phyloP scores from a whole-genome alignment of 1,284 basidiomycete species.

The Boletus sp. region DNA sequence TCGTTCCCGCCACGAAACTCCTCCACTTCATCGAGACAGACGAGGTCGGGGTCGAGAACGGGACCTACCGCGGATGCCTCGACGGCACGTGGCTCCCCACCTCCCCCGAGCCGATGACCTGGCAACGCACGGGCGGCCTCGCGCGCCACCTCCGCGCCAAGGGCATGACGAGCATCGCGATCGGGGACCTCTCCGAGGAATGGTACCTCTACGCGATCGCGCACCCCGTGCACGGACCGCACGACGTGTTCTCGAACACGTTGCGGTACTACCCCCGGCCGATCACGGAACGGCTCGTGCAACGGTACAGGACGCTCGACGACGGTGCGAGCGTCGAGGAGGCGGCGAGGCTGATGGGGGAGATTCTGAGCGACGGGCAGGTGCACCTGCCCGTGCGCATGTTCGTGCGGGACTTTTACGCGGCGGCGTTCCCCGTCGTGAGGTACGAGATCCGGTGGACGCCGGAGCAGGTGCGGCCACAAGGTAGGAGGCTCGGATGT shows the following conservation, averaged over 20 bases:
- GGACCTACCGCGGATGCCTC: constrained; percentile 67
- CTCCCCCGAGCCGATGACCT: constrained; percentile 52
- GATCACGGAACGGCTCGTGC: constrained; percentile 41
- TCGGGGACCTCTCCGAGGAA: constrained; percentile 64
- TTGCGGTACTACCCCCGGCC: constrained; percentile 55
- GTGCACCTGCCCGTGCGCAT: constrained; percentile 67
- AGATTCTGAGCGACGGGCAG: constrained; percentile 61
- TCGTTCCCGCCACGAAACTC: constrained; percentile 31
- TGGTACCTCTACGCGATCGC: neutral
- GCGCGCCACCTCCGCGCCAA: constrained; percentile 49
- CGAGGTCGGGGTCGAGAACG: constrained; percentile 44
- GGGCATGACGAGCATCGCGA: constrained; percentile 52
- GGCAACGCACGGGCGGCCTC: constrained; percentile 62
- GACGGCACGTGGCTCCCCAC: constrained; percentile 53
- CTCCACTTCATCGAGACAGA: constrained; percentile 56
- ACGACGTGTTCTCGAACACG: constrained; percentile 55
- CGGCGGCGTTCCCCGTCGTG: constrained; percentile 54
- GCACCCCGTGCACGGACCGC: constrained; percentile 14
- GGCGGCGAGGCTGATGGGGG: constrained; percentile 42
- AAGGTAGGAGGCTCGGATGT: constrained; percentile 51
- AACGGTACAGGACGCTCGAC: constrained; percentile 37
- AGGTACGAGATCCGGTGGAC: constrained; percentile 66
- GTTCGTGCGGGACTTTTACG: constrained; percentile 44
- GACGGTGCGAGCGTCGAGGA: constrained; percentile 40
- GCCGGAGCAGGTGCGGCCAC: constrained; percentile 26